phyloP scores from a whole-genome alignment of 441 rosid genomes.

The Brassica balearica region DNA sequence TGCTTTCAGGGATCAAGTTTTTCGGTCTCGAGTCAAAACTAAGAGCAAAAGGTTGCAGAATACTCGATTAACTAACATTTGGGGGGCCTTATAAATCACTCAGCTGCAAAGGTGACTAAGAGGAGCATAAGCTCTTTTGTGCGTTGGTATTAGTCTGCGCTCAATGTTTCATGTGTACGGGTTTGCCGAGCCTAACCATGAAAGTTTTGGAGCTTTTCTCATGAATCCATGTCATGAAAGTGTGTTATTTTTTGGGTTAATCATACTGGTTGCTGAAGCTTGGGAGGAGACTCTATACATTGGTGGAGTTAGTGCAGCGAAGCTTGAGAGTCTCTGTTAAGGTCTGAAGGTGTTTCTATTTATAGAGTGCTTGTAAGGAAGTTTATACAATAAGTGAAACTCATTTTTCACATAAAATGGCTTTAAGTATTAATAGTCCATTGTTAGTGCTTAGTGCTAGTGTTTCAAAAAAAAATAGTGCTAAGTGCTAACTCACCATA shows the following conservation, averaged over 20 bases:
- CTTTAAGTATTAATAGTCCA: not conserved
- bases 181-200: not conserved
- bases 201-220: conserved; percentile 19
- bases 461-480: too few species aligned
- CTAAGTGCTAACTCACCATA: not conserved
- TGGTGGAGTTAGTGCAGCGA: conserved; percentile 11
- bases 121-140: not conserved
- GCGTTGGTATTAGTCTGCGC: not conserved
- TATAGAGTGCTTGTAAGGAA: conserved; percentile 6
- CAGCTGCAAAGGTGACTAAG: conserved; percentile 10
- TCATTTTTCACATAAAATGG: not conserved
- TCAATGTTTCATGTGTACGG: not conserved
- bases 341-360: conserved; percentile 6
- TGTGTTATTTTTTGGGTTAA: not conserved
- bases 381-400: not conserved
- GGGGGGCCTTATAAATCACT: conserved; percentile 1
- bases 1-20: conserved; percentile 75
- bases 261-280: conserved; percentile 2
- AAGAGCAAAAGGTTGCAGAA: conserved; percentile 68
- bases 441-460: not conserved
- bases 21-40: conserved; percentile 86
- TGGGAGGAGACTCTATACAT: not conserved
- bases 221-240: not conserved
- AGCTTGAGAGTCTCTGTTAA: not conserved
- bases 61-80: conserved; percentile 47